Percentiles rank a stretch among this genome's conserved stretches.
phyloP scores from a whole-genome alignment of 2,329 filamentous ascomycete genomes.

The Cordyceps tenuipes region DNA sequence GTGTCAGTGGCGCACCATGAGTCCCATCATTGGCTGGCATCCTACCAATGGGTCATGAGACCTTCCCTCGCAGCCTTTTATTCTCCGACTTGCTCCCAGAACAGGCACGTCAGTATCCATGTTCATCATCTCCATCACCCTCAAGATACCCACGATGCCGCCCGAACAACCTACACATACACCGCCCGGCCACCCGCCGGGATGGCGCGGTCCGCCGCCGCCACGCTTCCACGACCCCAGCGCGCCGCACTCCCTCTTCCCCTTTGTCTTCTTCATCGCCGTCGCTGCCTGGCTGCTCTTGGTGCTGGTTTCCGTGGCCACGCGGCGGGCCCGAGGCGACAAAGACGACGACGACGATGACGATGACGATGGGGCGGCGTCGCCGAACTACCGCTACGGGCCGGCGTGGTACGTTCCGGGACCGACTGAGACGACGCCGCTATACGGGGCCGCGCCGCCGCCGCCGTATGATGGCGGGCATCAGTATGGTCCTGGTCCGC shows the following conservation, averaged over 20 bases:
- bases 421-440: not conserved
- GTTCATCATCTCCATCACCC: too few species aligned
- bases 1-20: too few species aligned
- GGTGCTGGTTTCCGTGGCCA: not conserved
- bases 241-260: not conserved
- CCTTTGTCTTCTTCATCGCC: not conserved
- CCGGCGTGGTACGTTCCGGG: not conserved
- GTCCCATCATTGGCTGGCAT: too few species aligned
- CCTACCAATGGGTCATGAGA: too few species aligned
- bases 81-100: too few species aligned
- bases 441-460: not conserved
- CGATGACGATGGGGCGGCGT: not conserved
- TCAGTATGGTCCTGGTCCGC: not conserved
- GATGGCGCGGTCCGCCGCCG: not conserved
- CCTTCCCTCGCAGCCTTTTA: too few species aligned
- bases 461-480: not conserved
- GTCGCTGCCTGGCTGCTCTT: not conserved
- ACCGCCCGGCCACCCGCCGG: not conserved
- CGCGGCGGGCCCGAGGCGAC: not conserved
- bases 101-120: too few species aligned
- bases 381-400: too few species aligned
- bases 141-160: not conserved
- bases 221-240: not conserved
- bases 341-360: too few species aligned
- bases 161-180: not conserved